phyloP scores from a whole-genome alignment of 805 yeast species.

The Yamadazyma endophytica region DNA sequence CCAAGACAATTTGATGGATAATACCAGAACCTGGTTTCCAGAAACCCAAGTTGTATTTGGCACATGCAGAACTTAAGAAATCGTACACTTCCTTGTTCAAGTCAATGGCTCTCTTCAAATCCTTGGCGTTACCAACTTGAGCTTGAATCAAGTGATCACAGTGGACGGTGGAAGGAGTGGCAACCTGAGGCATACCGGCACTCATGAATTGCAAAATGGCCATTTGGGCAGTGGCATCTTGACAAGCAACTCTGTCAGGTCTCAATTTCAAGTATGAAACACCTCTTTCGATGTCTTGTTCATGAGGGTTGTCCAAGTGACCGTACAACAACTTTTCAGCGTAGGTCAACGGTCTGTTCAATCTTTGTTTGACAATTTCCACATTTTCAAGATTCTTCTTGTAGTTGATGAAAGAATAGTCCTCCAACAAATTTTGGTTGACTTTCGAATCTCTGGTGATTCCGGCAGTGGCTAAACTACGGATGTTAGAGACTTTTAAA shows the following conservation, averaged over 20 bases:
- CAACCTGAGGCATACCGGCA: constrained; percentile 86
- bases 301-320: constrained; percentile 90
- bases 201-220: constrained; percentile 95
- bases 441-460: constrained; percentile 69
- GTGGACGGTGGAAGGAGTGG: constrained; percentile 94
- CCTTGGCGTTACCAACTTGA: constrained; percentile 83
- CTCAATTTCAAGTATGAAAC: constrained; percentile 86
- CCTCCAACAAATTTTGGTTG: constrained; percentile 74
- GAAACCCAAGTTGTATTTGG: constrained; percentile 94
- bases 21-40: constrained; percentile 99
- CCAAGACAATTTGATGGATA: constrained; percentile 93
- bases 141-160: constrained; percentile 98
- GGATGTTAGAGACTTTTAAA: constrained; percentile 27
- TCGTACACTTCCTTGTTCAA: constrained; percentile 93
- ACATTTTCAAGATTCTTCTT: constrained; percentile 87
- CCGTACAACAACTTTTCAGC: constrained; percentile 96
- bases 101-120: constrained; percentile 80
- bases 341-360: constrained; percentile 85
- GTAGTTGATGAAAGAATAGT: constrained; percentile 84
- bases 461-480: constrained; percentile 52
- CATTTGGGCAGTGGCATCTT: constrained; percentile 99
- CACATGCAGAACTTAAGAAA: constrained; percentile 84
- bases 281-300: constrained; percentile 81
- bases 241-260: constrained; percentile 98
- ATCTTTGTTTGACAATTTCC: constrained; percentile 75